These are phyloP conservation scores for Trifolium dubium DNA, from an alignment of 306 rosid genomes.

Conservation along the genomic window DNA sequence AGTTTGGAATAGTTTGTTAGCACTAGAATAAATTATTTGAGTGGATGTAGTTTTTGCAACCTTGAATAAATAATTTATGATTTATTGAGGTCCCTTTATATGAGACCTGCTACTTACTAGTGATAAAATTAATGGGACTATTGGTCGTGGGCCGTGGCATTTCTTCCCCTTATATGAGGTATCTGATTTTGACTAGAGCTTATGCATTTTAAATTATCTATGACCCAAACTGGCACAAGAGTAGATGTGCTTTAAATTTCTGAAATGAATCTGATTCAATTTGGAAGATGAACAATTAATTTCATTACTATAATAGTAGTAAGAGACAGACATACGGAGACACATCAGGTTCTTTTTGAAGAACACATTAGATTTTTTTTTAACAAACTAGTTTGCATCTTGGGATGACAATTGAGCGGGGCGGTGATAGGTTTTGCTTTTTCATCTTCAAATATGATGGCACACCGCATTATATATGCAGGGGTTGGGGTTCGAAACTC, in stretches of 20 bases:
- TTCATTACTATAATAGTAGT: slow-evolving; percentile 13
- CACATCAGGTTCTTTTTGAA: not conserved
- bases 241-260: slow-evolving; percentile 30
- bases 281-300: not conserved
- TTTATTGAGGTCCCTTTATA: no score
- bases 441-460: no score
- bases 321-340: not conserved
- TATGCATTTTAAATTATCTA: not conserved
- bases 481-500: no score
- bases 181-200: not conserved
- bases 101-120: no score
- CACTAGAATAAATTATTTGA: not conserved
- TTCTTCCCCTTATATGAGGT: not conserved
- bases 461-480: no score
- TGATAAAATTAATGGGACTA: no score
- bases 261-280: slow-evolving; percentile 26
- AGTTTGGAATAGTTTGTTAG: not conserved
- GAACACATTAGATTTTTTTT: not conserved
- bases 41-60: not conserved
- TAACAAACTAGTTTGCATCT: no score
- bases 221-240: not conserved
- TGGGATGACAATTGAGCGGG: no score
- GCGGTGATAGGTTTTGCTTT: no score
- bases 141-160: not conserved
- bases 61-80: no score